A percentile compares a stretch with the other conserved stretches of the same genome.
Evolutionary conservation across 495 filamentous ascomycete genomes (phyloP).

Genomic region (Podospora fimiseda): DNA sequence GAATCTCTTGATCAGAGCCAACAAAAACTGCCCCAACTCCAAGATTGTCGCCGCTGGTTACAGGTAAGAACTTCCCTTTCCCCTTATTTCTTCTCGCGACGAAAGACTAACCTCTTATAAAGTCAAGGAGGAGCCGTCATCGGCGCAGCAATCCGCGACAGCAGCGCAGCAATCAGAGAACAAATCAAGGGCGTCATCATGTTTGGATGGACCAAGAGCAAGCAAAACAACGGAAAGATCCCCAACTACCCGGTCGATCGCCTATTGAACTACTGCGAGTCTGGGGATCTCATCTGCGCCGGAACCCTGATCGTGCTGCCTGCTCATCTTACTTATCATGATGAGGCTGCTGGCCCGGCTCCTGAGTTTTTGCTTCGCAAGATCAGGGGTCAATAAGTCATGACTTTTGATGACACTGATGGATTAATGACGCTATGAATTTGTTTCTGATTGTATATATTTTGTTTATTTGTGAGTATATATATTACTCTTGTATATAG

Average conservation of each 20-base stretch:
- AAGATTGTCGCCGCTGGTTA: constrained; percentile 36
- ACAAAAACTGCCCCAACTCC: constrained; percentile 28
- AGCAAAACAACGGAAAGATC: constrained; percentile 42
- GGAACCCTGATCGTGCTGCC: constrained; percentile 40
- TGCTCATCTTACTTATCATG: constrained; percentile 11
- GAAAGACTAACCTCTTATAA: no score
- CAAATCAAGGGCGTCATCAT: constrained; percentile 50
- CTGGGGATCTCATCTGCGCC: constrained; percentile 47
- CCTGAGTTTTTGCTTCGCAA: no score
- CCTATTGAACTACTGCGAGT: constrained; percentile 45
- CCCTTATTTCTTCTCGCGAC: no score
- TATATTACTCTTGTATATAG: no score
- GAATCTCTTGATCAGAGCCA: constrained; percentile 27
- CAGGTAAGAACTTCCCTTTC: constrained; percentile 51
- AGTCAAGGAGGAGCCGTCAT: no score
- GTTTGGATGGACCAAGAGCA: constrained; percentile 53
- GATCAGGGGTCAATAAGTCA: no score
- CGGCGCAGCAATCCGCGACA: no score
- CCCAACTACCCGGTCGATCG: constrained; percentile 39
- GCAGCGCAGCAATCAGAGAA: constrained; percentile 34
- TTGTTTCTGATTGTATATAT: no score
- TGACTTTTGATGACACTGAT: no score
- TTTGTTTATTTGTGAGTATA: no score
- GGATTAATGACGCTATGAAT: no score
- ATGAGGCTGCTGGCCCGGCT: no score